Evolutionary conservation across 805 yeast species (phyloP).

Genomic region (Candida lessepsii): DNA sequence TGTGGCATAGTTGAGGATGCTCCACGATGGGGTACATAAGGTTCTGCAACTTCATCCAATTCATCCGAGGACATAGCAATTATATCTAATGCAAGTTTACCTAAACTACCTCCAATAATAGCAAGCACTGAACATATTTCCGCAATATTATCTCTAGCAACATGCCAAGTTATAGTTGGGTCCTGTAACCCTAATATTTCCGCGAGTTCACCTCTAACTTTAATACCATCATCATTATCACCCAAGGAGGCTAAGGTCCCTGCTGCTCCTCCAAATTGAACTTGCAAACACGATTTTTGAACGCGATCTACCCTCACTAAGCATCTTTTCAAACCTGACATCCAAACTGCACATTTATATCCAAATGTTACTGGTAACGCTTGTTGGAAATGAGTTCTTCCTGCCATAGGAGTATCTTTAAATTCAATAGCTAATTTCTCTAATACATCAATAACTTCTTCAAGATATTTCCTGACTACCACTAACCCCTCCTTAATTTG

Average conservation of each 20-base stretch:
- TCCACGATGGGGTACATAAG: constrained; percentile 6
- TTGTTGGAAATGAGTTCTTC: constrained; percentile 35
- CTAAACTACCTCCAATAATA: constrained; percentile 4
- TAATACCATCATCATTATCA: constrained; percentile 1
- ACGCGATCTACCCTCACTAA: constrained; percentile 1
- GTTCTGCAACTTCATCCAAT: constrained; percentile 6
- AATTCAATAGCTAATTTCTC: constrained; percentile 33
- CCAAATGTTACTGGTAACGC: constrained; percentile 36
- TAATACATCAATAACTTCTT: constrained; percentile 28
- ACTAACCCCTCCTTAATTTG: constrained; percentile 6
- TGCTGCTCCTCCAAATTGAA: constrained; percentile 11
- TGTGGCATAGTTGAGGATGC: constrained; percentile 8
- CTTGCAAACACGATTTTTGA: constrained; percentile 4
- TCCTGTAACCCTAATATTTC: constrained; percentile 4
- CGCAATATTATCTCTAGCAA: constrained; percentile 4
- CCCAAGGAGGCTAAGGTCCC: constrained; percentile 11
- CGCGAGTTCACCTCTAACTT: constrained; percentile 6
- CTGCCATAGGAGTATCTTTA: constrained; percentile 33
- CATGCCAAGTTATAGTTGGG: constrained; percentile 6
- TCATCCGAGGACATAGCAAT: constrained; percentile 8
- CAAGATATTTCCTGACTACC: constrained; percentile 16
- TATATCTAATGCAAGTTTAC: constrained; percentile 5
- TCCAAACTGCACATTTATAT: constrained; percentile 22
- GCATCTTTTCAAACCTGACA: constrained; percentile 7
- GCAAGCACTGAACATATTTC: constrained; percentile 3